These are phyloP conservation scores for Parsonsia alboflavescens DNA, from an alignment of 257 asterid species.

Conservation along the genomic window DNA sequence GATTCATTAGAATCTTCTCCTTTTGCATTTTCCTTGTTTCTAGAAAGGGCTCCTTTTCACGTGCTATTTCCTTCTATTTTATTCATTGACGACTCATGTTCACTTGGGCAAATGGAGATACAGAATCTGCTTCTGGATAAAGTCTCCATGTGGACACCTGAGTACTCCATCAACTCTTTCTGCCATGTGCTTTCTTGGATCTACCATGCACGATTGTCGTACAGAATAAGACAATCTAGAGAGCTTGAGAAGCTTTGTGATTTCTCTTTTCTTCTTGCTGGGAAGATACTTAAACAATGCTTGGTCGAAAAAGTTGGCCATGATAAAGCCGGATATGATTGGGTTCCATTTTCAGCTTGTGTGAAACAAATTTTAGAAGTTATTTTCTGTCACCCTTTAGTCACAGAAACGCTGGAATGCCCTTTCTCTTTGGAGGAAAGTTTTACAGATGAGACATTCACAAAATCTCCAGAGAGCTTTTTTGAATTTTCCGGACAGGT, in stretches of 20 bases:
- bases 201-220: slow-evolving; percentile 41
- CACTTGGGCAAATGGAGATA: slow-evolving; percentile 35
- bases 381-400: slow-evolving; percentile 60
- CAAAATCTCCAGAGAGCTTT: slow-evolving; percentile 38
- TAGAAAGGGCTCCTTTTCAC: slow-evolving; percentile 55
- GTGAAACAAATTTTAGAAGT: slow-evolving; percentile 55
- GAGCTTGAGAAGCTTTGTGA: slow-evolving; percentile 56
- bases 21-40: slow-evolving; percentile 51
- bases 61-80: slow-evolving; percentile 58
- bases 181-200: slow-evolving; percentile 68
- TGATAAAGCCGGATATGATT: slow-evolving; percentile 23
- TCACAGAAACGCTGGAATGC: slow-evolving; percentile 41
- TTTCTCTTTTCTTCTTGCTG: slow-evolving; percentile 44
- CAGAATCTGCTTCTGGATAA: slow-evolving; percentile 61
- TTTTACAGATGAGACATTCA: slow-evolving; percentile 43
- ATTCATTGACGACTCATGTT: slow-evolving; percentile 36
- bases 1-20: slow-evolving; percentile 46
- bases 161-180: slow-evolving; percentile 57
- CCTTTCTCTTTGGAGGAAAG: slow-evolving; percentile 43
- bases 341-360: slow-evolving; percentile 29
- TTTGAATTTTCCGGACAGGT: slow-evolving; percentile 41
- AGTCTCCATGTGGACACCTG: slow-evolving; percentile 49
- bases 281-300: slow-evolving; percentile 50
- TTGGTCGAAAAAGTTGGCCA: slow-evolving; percentile 33
- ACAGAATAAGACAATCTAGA: slow-evolving; percentile 27